Base-by-base conservation (phyloP, 768 basidiomycete species). In the Lactarius vividus region DNA sequence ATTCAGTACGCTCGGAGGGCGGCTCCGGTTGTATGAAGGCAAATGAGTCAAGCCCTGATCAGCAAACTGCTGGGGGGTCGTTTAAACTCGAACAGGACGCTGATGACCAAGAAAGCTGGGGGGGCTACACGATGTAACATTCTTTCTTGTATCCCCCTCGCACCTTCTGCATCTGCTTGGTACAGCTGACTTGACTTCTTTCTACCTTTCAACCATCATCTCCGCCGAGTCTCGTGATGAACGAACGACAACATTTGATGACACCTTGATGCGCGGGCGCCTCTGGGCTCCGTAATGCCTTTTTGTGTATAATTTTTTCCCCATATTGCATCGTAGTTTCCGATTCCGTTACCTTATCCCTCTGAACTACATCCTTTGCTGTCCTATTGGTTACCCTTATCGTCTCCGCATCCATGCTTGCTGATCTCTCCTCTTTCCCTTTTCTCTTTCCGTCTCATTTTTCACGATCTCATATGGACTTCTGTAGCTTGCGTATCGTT, bases 1-100 rank as follows among this genome's bases (percentile, higher is more conserved):
- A 26, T 61, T 31, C 71, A 92, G 88, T 92, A 71, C 84, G 88
- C 59, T 92, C 91, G 11, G 91, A 93, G 71, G 91, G 90, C 64
- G 92, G 92, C 29, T 83, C 87, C 7, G 92, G 93, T 58, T 93
- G 92, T 74, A 79, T 82, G 67, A 77, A 80, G 69, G 71, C 74
- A n/a, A 79, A 80, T 69, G 74, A 77, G 8, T 73, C 74, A 63
- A 52, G 67, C 66, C 61, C 29, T 28, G 61, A 62, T 2, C 60
- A 66, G 16, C 60, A 52, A 66, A 8, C 53, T 28, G 46, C 63
- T 62, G 35, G 10, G 28, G 35, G n/a, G 20, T 44, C 65, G 29
- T 23, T 57, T 31, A 63, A 62, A 33, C 57, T 59, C 20, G 58
- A 62, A 44, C 46, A 61, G 1, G 66, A 67, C 15, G 18, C 55